Evolutionary conservation across 441 rosid genomes (phyloP), one percentile per base, ranked within the genome.

Genomic region (Populus hybrid): DNA sequence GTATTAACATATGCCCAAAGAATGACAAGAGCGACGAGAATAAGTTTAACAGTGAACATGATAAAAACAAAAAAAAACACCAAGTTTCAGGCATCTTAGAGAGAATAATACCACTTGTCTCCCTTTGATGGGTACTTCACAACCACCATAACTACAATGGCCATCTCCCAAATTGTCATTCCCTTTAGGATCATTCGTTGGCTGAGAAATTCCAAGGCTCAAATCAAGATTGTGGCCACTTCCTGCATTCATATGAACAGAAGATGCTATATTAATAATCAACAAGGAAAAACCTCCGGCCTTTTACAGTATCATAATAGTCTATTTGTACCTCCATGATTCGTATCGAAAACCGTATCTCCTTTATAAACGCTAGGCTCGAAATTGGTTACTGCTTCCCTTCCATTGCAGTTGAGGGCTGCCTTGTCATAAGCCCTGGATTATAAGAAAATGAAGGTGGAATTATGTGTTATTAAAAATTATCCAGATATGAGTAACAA

Each of bases 341-440:
- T 82, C 23, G 83, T 69, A 75, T 81, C 86, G 23, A 82, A 71
- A 75, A 72, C 65, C 24, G 75, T 85, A 69, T 88, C 89, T 30
- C 89, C 87, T 73, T 86, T 86, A 76, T 86, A 88, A 59, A 85
- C 69, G 72, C 90, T 87, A 12, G 88, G 79, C 82, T 90, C 92
- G 74, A 93, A 91, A 79, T 91, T 93, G 59, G 98, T 93, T 36
- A 90, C 88, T 5, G 96, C 96, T 50, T 92, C 94, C 79, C 85
- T 88, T 30, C 94, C 93, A 78, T 84, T 86, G 69, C 86, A 84
- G 72, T 87, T 89, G 80, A 93, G 89, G 26, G 97, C 95, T 53
- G 96, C 97, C 87, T 83, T 91, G 74, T 95, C 98, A 87, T 90
- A 91, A 72, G 90, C 97, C 91, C 97, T 94, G 87, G 76, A 53